Base-by-base conservation (phyloP, 2,329 filamentous ascomycete genomes). In the Cercospora beticola region DNA sequence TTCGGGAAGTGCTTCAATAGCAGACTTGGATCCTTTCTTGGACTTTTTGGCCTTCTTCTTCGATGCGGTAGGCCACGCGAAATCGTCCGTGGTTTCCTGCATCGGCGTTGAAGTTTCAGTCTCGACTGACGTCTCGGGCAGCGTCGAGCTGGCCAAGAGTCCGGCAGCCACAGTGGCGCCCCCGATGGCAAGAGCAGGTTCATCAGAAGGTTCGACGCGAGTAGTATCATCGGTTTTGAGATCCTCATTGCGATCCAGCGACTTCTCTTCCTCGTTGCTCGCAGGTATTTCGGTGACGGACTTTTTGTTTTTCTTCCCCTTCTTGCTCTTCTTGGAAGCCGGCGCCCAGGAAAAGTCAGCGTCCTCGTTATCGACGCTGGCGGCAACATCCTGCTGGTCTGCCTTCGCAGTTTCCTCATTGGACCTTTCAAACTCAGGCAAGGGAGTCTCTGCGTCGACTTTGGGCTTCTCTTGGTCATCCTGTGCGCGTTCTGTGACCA, bases 21-120 rank as follows among this genome's bases (percentile, higher is more conserved):
- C n/a, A 36, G 65, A 26, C 62, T 65, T 62, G 14, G 64, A 61
- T 31, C 60, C 52, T 43, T 36, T 66, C 66, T 75, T 75, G 23
- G 62, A 65, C 61, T 73, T 74, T 52, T 74, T 74, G 66, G 68
- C 68, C 28, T 74, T 73, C 62, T 70, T 71, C 28, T 68, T 69
- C 16, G 67, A 67, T 10, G 36, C 28, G 0, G 64, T 23, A 31
- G 60, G 54, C 30, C 59, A 57, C n/a, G 56, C 59, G 28, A 65
- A 63, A 54, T 71, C 69, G 23, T 70, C 72, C 12, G 61, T 36
- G 7, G 40, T 40, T 18, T 60, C 59, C 7, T 57, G 30, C 1
- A 14, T 36, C 4, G 46, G 46, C 31, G 46, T 57, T 4, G 12
- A 23, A n/a, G 33, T 31, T n/a, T n/a, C 33, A 10, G 21, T 16